Evolutionary conservation across 768 basidiomycete genomes (phyloP).

Genomic region (Tylopilus felleus): DNA sequence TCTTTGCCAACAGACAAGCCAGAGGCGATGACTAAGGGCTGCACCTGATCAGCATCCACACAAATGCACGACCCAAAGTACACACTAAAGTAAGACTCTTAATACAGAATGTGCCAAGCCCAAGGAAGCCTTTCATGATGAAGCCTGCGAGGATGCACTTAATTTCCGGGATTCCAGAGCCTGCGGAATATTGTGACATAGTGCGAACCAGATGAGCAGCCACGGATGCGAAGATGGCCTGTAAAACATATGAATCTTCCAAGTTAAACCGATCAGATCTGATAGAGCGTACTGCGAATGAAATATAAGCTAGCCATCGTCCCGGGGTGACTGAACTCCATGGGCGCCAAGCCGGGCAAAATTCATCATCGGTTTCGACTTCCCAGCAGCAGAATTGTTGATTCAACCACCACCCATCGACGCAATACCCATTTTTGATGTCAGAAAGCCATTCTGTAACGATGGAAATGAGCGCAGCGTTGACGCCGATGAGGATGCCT

Average conservation of each 20-base stretch:
- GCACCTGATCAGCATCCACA: constrained; percentile 15
- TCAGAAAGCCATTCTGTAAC: constrained; percentile 97
- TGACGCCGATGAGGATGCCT: constrained; percentile 91
- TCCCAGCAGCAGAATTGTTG: constrained; percentile 99
- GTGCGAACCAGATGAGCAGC: constrained; percentile 86
- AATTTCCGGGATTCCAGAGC: constrained; percentile 98
- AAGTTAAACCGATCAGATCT: background rate
- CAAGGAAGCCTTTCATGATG: constrained; percentile 93
- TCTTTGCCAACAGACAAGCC: constrained; percentile 97
- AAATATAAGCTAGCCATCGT: constrained; percentile 82
- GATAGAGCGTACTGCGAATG: constrained; percentile 71
- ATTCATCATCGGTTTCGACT: constrained; percentile 76
- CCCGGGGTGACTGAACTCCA: constrained; percentile 76
- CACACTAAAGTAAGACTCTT: constrained; percentile 91
- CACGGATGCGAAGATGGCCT: constrained; percentile 81
- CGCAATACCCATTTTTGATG: constrained; percentile 96
- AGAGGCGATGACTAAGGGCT: constrained; percentile 97
- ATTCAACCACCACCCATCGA: constrained; percentile 97
- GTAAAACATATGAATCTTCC: constrained; percentile 6
- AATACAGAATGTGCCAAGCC: constrained; percentile 85
- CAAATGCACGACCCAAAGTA: constrained; percentile 8
- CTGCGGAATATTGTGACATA: constrained; percentile 92
- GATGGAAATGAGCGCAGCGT: constrained; percentile 94
- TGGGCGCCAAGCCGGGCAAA: constrained; percentile 87
- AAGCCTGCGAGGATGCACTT: constrained; percentile 98